Percentiles rank a stretch among this genome's conserved stretches.
Conservation (phyloP, 2,329 filamentous ascomycete genomes). For the Colletotrichum musae region DNA sequence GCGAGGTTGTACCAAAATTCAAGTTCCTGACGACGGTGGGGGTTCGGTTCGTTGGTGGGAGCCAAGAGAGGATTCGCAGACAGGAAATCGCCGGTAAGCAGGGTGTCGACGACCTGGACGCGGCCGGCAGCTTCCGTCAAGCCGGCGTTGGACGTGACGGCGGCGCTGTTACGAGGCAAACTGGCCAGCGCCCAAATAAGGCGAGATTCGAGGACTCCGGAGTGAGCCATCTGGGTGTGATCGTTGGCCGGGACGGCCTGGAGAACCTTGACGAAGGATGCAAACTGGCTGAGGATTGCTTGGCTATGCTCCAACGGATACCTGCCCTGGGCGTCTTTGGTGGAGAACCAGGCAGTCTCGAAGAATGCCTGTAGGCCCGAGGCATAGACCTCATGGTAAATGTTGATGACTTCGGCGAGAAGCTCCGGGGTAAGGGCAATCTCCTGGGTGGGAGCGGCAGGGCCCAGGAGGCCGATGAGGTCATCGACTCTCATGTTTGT, state of each 20-base stretch:
- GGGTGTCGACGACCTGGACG: slow-evolving; percentile 80
- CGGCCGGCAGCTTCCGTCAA: slow-evolving; percentile 76
- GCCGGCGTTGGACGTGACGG: slow-evolving; percentile 57
- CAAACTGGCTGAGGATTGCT: slow-evolving; percentile 76
- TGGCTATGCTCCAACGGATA: slow-evolving; percentile 66
- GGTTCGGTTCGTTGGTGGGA: slow-evolving; percentile 65
- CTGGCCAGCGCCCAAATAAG: slow-evolving; percentile 73
- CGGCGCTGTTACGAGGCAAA: slow-evolving; percentile 58
- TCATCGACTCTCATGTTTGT: slow-evolving; percentile 81
- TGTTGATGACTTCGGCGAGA: slow-evolving; percentile 76
- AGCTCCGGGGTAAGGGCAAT: slow-evolving; percentile 66
- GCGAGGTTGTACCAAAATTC: slow-evolving; percentile 89
- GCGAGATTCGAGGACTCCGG: slow-evolving; percentile 69
- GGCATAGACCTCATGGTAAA: slow-evolving; percentile 84
- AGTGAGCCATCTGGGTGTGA: slow-evolving; percentile 66
- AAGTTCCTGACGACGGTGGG: slow-evolving; percentile 73
- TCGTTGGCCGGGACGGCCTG: slow-evolving; percentile 65
- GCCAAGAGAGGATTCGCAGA: slow-evolving; percentile 67
- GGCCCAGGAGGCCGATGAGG: slow-evolving; percentile 75
- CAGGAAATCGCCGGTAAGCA: slow-evolving; percentile 81
- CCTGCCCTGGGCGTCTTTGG: slow-evolving; percentile 58
- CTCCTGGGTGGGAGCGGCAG: slow-evolving; percentile 68
- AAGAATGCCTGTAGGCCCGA: slow-evolving; percentile 81
- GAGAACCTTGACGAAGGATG: slow-evolving; percentile 72
- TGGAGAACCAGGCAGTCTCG: slow-evolving; percentile 87